Conservation (phyloP, 164 flowering plant species). For the Protea cynaroides region DNA sequence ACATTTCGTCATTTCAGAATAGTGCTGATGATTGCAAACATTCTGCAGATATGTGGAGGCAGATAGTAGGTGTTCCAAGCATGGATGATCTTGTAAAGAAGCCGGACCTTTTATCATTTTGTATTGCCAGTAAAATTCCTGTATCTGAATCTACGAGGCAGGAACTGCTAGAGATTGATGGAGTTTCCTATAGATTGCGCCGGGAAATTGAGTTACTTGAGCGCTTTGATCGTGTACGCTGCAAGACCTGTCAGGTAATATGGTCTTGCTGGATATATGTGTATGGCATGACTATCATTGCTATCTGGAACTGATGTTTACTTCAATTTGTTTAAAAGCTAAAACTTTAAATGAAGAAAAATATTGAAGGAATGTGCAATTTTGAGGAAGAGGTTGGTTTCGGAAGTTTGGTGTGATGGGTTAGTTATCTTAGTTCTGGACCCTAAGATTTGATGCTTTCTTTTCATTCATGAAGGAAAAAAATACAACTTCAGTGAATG, state of each 20-base stretch:
- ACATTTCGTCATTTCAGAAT: not conserved
- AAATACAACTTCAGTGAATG: no score
- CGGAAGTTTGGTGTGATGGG: no score
- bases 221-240: conserved; percentile 64
- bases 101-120: conserved; percentile 80
- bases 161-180: conserved; percentile 88
- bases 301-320: not conserved
- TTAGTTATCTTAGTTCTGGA: no score
- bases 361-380: no score
- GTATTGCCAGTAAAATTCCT: conserved; percentile 84
- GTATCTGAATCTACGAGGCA: conserved; percentile 77
- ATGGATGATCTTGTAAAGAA: conserved; percentile 63
- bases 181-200: conserved; percentile 74
- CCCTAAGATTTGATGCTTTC: no score
- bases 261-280: not conserved
- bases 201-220: conserved; percentile 84
- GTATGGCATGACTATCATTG: not conserved
- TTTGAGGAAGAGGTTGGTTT: no score
- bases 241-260: conserved; percentile 77
- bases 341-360: no score
- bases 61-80: conserved; percentile 59
- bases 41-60: conserved; percentile 86
- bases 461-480: no score
- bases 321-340: no score
- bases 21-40: conserved; percentile 7